phyloP scores from a whole-genome alignment of 768 basidiomycete genomes.

The Pleurotus djamor region DNA sequence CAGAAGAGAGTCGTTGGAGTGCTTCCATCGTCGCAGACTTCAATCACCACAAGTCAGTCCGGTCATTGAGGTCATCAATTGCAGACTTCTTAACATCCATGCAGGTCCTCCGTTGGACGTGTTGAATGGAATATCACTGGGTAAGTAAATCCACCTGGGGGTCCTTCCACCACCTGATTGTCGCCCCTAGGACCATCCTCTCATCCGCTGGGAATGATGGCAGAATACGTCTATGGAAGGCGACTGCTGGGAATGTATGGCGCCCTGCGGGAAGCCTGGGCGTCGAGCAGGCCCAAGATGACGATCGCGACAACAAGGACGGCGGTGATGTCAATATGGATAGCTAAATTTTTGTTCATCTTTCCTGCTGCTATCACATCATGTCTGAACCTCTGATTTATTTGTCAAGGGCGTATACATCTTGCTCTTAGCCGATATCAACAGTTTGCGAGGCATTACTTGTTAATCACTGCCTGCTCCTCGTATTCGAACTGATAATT shows the following conservation, averaged over 20 bases:
- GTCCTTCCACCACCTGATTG: not conserved
- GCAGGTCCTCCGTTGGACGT: slow-evolving; percentile 65
- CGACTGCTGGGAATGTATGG: slow-evolving; percentile 83
- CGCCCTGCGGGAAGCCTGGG: slow-evolving; percentile 78
- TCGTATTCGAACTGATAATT: too few species aligned
- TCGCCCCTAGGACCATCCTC: slow-evolving; percentile 62
- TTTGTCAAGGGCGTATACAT: too few species aligned
- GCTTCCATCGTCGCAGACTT: slow-evolving; percentile 82
- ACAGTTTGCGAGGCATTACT: too few species aligned
- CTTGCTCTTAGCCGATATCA: too few species aligned
- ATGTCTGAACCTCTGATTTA: too few species aligned
- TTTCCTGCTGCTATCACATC: not conserved
- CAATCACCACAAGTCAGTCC: slow-evolving; percentile 72
- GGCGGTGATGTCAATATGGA: slow-evolving; percentile 37
- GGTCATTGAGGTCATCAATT: too few species aligned
- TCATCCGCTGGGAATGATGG: slow-evolving; percentile 85
- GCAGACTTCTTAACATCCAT: not conserved
- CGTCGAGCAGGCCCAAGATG: slow-evolving; percentile 65
- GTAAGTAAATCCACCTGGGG: slow-evolving; percentile 7
- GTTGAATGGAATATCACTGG: slow-evolving; percentile 92
- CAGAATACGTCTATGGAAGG: slow-evolving; percentile 82
- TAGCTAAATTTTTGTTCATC: not conserved
- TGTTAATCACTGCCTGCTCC: too few species aligned
- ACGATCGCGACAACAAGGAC: slow-evolving; percentile 14
- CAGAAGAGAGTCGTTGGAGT: slow-evolving; percentile 65